phyloP scores from a whole-genome alignment of 139 green algal species.

The Chlorella sp. region DNA sequence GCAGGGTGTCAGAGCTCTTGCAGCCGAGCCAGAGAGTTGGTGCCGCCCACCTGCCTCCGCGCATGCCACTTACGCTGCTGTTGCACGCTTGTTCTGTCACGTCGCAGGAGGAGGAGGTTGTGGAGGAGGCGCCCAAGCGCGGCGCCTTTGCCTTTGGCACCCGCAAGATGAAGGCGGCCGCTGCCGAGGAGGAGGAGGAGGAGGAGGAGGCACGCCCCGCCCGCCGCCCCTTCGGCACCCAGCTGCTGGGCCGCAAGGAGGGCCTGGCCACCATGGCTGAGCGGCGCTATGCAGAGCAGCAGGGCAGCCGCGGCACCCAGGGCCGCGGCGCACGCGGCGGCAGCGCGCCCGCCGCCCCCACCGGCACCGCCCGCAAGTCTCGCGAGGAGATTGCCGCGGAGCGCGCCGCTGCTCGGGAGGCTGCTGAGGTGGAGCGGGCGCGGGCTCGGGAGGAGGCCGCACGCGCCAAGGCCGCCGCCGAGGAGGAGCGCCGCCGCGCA shows the following conservation, averaged over 20 bases:
- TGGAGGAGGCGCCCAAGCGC: conserved; percentile 14
- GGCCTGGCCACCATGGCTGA: conserved; percentile 31
- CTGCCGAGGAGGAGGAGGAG: not conserved
- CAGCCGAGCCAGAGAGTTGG: too few relatives aligned
- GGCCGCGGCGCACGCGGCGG: not conserved
- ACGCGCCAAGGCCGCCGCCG: conserved; percentile 10
- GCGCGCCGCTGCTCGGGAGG: not conserved
- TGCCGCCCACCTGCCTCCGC: too few relatives aligned
- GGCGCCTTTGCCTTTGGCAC: not conserved
- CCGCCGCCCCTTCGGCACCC: conserved; percentile 10
- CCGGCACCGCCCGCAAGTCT: conserved; percentile 9
- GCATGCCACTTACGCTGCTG: too few relatives aligned
- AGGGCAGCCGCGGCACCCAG: conserved; percentile 6
- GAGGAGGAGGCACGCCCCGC: not conserved
- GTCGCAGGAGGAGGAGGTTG: not conserved
- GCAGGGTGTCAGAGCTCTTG: too few relatives aligned
- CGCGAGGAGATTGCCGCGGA: conserved; percentile 28
- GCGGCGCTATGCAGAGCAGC: conserved; percentile 19
- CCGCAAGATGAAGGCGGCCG: conserved; percentile 3
- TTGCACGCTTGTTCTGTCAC: too few relatives aligned
- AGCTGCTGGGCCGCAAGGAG: conserved; percentile 25
- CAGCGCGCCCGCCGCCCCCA: not conserved
- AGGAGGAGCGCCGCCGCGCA: conserved; percentile 3
- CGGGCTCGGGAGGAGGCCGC: conserved; percentile 6
- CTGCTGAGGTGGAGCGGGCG: conserved; percentile 25